These are phyloP conservation scores for Solanum pinnatisectum DNA, from an alignment of 257 asterid genomes.

Conservation along the genomic window DNA sequence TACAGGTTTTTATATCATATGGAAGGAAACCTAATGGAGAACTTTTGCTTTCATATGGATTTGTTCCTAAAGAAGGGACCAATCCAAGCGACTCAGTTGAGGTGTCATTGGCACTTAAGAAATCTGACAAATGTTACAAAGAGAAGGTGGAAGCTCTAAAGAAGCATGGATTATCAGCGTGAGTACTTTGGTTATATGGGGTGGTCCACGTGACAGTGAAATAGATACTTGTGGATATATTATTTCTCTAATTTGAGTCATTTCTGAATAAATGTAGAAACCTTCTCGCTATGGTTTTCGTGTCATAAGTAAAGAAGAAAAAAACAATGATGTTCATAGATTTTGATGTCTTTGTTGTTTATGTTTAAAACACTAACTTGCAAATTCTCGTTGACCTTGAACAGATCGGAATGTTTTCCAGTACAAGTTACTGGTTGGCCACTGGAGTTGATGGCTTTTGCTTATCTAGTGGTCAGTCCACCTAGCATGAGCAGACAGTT, in stretches of 20 bases:
- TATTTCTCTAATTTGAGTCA: neutral
- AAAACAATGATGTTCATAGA: neutral
- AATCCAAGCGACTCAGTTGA: conserved; percentile 82
- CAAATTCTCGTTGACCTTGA: conserved; percentile 2
- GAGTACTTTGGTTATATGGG: conserved; percentile 16
- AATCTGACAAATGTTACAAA: conserved; percentile 69
- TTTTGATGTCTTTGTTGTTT: neutral
- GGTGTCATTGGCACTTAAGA: conserved; percentile 48
- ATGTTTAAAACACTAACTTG: neutral
- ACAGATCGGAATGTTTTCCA: conserved; percentile 78
- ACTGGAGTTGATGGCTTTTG: conserved; percentile 84
- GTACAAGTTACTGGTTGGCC: conserved; percentile 94
- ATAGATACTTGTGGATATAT: neutral
- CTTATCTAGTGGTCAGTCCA: conserved; percentile 86
- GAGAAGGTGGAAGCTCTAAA: conserved; percentile 60
- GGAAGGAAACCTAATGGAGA: conserved; percentile 92
- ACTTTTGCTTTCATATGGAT: conserved; percentile 89
- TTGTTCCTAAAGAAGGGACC: conserved; percentile 95
- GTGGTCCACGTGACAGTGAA: neutral
- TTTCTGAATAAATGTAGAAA: neutral
- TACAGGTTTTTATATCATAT: conserved; percentile 89
- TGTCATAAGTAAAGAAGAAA: neutral
- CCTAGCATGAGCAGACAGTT: conserved; percentile 62
- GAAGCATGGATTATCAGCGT: conserved; percentile 67
- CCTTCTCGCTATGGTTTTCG: neutral